phyloP scores from a whole-genome alignment of 2,329 filamentous ascomycete genomes.

The Paraphaeosphaeria minitans region DNA sequence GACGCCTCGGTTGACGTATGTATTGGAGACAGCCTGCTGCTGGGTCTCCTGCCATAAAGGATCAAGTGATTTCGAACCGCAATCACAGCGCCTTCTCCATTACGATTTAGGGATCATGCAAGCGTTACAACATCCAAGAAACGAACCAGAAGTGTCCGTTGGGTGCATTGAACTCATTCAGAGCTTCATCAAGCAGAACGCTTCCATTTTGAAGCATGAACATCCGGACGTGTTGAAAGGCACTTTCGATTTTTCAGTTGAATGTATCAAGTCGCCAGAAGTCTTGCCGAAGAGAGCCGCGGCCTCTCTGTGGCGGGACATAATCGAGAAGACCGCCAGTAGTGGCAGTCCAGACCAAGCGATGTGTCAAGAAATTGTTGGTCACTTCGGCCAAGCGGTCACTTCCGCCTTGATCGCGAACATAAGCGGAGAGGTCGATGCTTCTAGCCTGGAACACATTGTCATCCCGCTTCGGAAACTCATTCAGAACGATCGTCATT shows the following conservation, averaged over 20 bases:
- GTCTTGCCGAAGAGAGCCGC: constrained; percentile 76
- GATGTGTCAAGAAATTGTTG: constrained; percentile 43
- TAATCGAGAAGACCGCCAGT: constrained; percentile 40
- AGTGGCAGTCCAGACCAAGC: constrained; percentile 33
- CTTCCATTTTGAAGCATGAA: constrained; percentile 66
- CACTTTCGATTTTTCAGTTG: constrained; percentile 73
- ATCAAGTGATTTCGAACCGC: constrained; percentile 47
- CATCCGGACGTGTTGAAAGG: constrained; percentile 64
- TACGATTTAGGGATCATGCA: constrained; percentile 69
- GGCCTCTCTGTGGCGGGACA: constrained; percentile 70
- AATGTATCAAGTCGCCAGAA: constrained; percentile 72
- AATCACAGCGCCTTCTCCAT: constrained; percentile 51
- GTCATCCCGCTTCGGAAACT: constrained; percentile 39
- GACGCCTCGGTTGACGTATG: constrained; percentile 69
- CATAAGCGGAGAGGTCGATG: constrained; percentile 43
- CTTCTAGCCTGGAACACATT: constrained; percentile 41
- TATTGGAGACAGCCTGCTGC: constrained; percentile 73
- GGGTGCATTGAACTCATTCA: constrained; percentile 74
- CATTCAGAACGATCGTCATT: constrained; percentile 38
- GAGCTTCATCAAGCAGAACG: constrained; percentile 65
- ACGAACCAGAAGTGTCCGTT: constrained; percentile 74
- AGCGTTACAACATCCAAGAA: constrained; percentile 64
- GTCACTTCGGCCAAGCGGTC: constrained; percentile 40
- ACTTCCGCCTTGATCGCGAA: constrained; percentile 40
- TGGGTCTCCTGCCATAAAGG: constrained; percentile 57